phyloP scores from a whole-genome alignment of 2,329 filamentous ascomycete species.

The Proliferodiscus dingleyae region DNA sequence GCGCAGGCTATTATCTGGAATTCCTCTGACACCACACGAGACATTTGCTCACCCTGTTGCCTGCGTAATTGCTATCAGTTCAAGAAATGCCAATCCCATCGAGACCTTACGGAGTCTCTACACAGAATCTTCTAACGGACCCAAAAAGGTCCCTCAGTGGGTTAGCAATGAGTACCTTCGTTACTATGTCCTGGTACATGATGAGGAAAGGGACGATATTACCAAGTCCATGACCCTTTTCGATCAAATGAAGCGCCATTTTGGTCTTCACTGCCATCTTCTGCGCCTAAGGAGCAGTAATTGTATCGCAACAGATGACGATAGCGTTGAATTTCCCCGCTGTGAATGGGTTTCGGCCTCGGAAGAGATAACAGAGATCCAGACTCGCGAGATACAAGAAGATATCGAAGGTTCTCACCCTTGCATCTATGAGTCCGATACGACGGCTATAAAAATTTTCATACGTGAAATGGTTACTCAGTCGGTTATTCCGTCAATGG shows the following conservation, averaged over 20 bases:
- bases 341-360: constrained; percentile 86
- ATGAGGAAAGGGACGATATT: constrained; percentile 93
- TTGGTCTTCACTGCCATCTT: constrained; percentile 91
- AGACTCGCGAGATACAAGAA: constrained; percentile 61
- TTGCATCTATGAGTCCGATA: constrained; percentile 89
- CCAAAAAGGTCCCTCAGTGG: constrained; percentile 72
- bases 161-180: constrained; percentile 87
- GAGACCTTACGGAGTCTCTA: constrained; percentile 84
- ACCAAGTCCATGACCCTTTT: constrained; percentile 83
- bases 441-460: constrained; percentile 80
- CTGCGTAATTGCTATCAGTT: constrained; percentile 92
- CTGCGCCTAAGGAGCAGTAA: constrained; percentile 78
- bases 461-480: constrained; percentile 93
- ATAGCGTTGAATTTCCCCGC: constrained; percentile 74
- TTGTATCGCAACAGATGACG: constrained; percentile 85
- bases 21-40: constrained; percentile 78
- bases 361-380: constrained; percentile 76
- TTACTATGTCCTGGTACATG: constrained; percentile 94
- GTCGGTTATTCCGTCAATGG: constrained; percentile 94
- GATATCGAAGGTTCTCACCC: constrained; percentile 67
- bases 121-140: constrained; percentile 73
- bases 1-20: constrained; percentile 72
- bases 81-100: constrained; percentile 75
- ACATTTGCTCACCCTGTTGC: constrained; percentile 93
- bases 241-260: constrained; percentile 98